Base-by-base conservation (phyloP, 2,329 filamentous ascomycete species). In the Ophiostoma sp. region DNA sequence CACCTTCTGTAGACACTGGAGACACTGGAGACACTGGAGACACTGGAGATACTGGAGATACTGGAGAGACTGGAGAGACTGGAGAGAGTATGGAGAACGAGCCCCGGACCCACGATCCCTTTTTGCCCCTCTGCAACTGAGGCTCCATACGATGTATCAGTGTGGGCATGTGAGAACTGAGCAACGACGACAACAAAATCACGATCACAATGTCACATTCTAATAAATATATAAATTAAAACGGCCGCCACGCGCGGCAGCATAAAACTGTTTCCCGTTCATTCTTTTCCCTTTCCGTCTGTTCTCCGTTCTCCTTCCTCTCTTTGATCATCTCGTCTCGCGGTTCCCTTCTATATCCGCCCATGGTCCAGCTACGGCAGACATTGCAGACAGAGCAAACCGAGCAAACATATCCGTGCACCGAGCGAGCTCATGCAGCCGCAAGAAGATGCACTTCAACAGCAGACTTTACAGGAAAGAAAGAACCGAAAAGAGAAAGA, bases 91-190 rank as follows among this genome's bases (percentile, higher is more conserved):
- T 42, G 36, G 36, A 70, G 69, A 59, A 31, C 69, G 9, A 59
- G 55, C 69, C 69, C 69, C 36, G 15, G 69, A 70, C 52, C 52
- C 69, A 70, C 33, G 33, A 45, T 33, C 55, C 28, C 42, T 50
- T 48, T 50, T 48, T 50, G 22, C 39, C 63, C 39, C 39, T n/a
- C 25, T 9, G 6, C 17, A 25, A 9, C 6, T 31, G 25, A 3
- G 39, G 28, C 63, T 50, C 42, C 42, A 68, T 33, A 33, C 22
- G 39, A 48, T 22, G 31, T 36, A 19, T 63, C 15, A 39, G 31
- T 25, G 59, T 22, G 19, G 19, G 11, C 33, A 25, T 63, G 19
- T n/a, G 55, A 59, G 55, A 55, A 55, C 28, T 59, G 55, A 31
- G 55, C 7, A 59, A 19, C 28, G 19, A 36, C 22, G 5, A 28